Conservation (phyloP, 805 yeast genomes). For the Diddensiella caesifluorescens region DNA sequence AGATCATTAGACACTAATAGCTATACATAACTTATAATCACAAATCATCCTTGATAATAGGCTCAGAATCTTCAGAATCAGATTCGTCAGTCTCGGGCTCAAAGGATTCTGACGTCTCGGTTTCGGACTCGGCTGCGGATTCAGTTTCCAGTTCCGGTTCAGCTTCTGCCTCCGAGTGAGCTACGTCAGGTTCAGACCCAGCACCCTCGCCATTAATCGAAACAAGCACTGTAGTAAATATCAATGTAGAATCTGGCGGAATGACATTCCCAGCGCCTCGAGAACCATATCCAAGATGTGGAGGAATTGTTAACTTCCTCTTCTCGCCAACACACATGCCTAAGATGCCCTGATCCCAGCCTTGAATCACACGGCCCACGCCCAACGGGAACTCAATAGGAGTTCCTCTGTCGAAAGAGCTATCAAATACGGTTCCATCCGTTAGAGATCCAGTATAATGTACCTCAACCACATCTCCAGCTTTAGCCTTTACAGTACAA, state of each 20-base stretch:
- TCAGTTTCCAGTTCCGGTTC: too few species aligned
- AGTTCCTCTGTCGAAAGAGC: constrained; percentile 54
- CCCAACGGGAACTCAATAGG: constrained; percentile 78
- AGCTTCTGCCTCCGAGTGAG: neutral
- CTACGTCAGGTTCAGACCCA: constrained; percentile 3
- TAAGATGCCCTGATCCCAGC: constrained; percentile 85
- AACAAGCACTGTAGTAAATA: constrained; percentile 61
- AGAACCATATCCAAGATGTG: constrained; percentile 70
- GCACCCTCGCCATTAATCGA: constrained; percentile 39
- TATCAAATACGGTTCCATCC: constrained; percentile 71
- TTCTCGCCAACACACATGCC: constrained; percentile 88
- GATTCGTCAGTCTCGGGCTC: too few species aligned
- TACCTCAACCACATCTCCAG: constrained; percentile 66
- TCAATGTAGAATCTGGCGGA: constrained; percentile 72
- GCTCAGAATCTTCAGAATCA: too few species aligned
- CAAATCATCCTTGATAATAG: too few species aligned
- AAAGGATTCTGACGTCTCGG: too few species aligned
- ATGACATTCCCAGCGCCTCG: constrained; percentile 68
- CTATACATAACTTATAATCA: too few species aligned
- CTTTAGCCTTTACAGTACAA: constrained; percentile 52
- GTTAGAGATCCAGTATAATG: constrained; percentile 72
- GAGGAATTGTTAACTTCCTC: constrained; percentile 73
- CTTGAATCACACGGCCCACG: constrained; percentile 70
- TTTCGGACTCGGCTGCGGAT: too few species aligned
- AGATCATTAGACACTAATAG: too few species aligned